phyloP scores from a whole-genome alignment of 2,329 filamentous ascomycete genomes.

The Aspergillus niger region DNA sequence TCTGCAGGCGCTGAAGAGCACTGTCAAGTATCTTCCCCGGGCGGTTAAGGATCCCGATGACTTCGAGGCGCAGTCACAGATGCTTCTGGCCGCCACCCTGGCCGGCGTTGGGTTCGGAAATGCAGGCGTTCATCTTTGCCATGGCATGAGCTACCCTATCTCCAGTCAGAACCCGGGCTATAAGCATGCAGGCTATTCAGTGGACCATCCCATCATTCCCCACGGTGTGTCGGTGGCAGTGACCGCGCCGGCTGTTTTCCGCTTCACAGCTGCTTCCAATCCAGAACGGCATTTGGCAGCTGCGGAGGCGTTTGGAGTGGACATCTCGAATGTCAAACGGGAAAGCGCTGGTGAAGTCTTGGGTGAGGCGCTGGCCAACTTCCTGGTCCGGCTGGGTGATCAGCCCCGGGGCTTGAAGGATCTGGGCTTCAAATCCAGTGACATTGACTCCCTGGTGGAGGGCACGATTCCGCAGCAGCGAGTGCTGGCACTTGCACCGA shows the following conservation, averaged over 20 bases:
- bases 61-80: constrained; percentile 87
- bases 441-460: constrained; percentile 84
- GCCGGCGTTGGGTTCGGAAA: constrained; percentile 97
- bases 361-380: constrained; percentile 76
- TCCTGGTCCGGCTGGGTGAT: constrained; percentile 80
- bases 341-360: constrained; percentile 90
- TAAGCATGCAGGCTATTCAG: constrained; percentile 81
- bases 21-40: constrained; percentile 88
- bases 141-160: constrained; percentile 97
- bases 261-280: constrained; percentile 87
- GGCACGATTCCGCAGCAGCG: constrained; percentile 90
- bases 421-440: constrained; percentile 73
- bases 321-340: constrained; percentile 81
- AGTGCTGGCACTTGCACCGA: constrained; percentile 89
- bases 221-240: constrained; percentile 96
- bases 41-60: constrained; percentile 87
- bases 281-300: constrained; percentile 88
- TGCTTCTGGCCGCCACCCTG: constrained; percentile 91
- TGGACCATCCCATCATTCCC: constrained; percentile 78
- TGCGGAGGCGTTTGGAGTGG: constrained; percentile 87
- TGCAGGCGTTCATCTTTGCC: constrained; percentile 87
- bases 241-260: constrained; percentile 89
- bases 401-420: constrained; percentile 84
- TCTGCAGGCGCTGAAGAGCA: constrained; percentile 76
- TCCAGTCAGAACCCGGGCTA: constrained; percentile 93